A percentile compares a stretch with the other conserved stretches of the same genome.
These are phyloP conservation scores for Boletus sp. DNA, from an alignment of 768 basidiomycete species.

Conservation along the genomic window DNA sequence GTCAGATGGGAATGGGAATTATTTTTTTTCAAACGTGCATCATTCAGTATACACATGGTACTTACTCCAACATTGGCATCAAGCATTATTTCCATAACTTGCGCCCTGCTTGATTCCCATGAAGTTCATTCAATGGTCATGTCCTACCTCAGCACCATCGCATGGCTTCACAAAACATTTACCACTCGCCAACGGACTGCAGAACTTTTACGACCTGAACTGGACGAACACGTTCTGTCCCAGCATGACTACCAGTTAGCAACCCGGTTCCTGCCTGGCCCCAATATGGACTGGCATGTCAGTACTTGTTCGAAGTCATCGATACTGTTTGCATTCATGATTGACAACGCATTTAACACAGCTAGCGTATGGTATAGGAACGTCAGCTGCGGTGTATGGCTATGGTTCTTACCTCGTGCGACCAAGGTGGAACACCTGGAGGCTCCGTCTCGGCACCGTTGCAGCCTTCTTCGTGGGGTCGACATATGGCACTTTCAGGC, in stretches of 20 bases:
- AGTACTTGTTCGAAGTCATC: conserved; percentile 22
- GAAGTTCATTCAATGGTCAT: conserved; percentile 14
- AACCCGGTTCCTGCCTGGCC: conserved; percentile 50
- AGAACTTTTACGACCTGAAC: conserved; percentile 32
- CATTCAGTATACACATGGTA: no score
- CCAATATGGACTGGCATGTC: conserved; percentile 45
- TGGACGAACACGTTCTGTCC: conserved; percentile 28
- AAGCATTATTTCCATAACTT: not conserved
- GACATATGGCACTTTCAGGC: conserved; percentile 34
- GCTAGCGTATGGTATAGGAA: conserved; percentile 22
- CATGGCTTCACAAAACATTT: conserved; percentile 48
- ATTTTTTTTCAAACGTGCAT: not conserved
- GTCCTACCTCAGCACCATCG: conserved; percentile 28
- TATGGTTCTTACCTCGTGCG: conserved; percentile 28
- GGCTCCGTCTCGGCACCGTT: conserved; percentile 24
- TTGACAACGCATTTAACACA: conserved; percentile 9
- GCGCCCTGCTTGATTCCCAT: not conserved
- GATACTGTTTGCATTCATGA: not conserved
- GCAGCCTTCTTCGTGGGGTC: conserved; percentile 29
- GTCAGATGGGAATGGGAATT: conserved; percentile 1
- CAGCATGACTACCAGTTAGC: conserved; percentile 57
- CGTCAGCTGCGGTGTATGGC: conserved; percentile 24
- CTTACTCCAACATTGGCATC: not conserved
- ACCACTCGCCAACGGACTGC: conserved; percentile 33
- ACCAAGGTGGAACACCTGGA: conserved; percentile 28